phyloP scores from a whole-genome alignment of 352 stramenopile genomes.

The Pythium brachiatum region DNA sequence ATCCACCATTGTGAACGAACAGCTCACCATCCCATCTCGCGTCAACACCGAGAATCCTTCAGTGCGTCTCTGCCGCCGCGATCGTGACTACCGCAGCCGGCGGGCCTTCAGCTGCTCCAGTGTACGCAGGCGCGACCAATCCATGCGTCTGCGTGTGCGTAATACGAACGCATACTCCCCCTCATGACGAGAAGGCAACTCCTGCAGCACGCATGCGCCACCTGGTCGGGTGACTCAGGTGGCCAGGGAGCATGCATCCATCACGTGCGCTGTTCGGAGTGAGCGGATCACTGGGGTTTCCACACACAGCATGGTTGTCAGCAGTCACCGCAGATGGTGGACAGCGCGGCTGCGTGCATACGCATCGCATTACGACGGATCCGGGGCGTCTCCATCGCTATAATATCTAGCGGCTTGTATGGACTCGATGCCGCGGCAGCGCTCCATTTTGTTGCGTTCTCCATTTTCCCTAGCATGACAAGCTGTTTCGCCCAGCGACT shows the following conservation, averaged over 20 bases:
- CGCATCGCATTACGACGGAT: not conserved
- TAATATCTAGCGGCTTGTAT: no score
- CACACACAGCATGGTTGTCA: not conserved
- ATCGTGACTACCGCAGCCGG: no score
- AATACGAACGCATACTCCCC: not conserved
- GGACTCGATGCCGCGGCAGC: not conserved
- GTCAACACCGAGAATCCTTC: no score
- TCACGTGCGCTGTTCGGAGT: not conserved
- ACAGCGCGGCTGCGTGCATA: conserved; percentile 2
- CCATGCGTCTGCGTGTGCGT: not conserved
- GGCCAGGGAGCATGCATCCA: not conserved
- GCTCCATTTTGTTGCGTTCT: not conserved
- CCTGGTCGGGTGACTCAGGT: not conserved
- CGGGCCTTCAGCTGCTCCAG: no score
- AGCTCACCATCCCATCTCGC: no score
- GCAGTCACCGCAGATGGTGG: not conserved
- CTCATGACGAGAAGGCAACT: not conserved
- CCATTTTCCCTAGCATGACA: not conserved
- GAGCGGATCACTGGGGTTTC: not conserved
- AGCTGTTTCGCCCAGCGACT: not conserved
- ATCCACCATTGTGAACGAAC: no score
- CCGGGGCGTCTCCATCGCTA: not conserved
- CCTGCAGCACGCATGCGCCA: conserved; percentile 11
- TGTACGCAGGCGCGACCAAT: not conserved
- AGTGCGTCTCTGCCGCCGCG: no score